A percentile compares a stretch with the other conserved stretches of the same genome.
Conservation (phyloP, 768 basidiomycete genomes). For the Serendipita sp. region DNA sequence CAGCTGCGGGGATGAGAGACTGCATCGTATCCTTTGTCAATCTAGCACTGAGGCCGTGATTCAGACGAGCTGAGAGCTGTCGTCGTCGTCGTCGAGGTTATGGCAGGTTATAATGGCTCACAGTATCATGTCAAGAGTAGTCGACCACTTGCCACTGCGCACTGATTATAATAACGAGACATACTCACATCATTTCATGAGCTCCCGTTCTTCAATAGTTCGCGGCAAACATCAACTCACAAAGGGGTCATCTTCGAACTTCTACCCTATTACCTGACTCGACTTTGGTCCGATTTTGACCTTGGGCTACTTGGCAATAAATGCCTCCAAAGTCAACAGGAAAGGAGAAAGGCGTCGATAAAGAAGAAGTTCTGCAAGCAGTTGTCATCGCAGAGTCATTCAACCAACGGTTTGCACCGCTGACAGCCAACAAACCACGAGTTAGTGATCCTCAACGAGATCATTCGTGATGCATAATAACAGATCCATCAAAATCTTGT, state of each 20-base stretch:
- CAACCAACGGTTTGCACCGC: constrained; percentile 80
- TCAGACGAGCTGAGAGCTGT: too few species aligned
- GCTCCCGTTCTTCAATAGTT: too few species aligned
- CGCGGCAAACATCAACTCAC: too few species aligned
- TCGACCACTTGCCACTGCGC: too few species aligned
- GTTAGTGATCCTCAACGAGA: constrained; percentile 27
- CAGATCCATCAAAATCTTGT: background rate
- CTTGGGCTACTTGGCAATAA: background rate
- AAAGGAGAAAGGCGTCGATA: constrained; percentile 47
- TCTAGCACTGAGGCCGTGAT: too few species aligned
- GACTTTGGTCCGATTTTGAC: background rate
- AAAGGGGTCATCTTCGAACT: background rate
- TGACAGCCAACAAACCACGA: constrained; percentile 76
- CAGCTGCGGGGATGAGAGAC: too few species aligned
- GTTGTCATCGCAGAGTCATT: constrained; percentile 94
- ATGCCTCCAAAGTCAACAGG: constrained; percentile 54
- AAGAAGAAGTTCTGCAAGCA: constrained; percentile 78
- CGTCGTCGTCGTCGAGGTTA: too few species aligned
- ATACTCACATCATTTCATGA: too few species aligned
- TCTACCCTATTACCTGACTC: background rate
- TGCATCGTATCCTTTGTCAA: too few species aligned
- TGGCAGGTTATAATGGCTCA: too few species aligned
- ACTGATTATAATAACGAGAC: too few species aligned
- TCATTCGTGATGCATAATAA: background rate
- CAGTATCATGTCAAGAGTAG: too few species aligned